Conservation (phyloP, 2,329 filamentous ascomycete genomes). For the Alternaria sp. region DNA sequence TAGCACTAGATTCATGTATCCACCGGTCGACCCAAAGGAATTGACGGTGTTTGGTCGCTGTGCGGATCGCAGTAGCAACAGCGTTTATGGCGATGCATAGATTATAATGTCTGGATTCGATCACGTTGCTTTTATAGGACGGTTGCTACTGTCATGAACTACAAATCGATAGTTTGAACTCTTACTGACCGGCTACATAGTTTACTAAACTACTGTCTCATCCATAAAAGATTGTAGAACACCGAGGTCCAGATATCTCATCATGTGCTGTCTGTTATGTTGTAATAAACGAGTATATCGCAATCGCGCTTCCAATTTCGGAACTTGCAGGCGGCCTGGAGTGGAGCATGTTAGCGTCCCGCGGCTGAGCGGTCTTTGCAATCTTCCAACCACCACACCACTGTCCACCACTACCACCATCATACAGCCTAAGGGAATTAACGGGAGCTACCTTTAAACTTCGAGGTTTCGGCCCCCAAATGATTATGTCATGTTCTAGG, state of each 20-base stretch:
- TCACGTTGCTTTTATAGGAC: neutral
- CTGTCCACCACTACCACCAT: rapidly evolving
- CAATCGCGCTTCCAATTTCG: too few species aligned
- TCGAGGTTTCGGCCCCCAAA: neutral
- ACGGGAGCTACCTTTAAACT: neutral
- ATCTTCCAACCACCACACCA: neutral
- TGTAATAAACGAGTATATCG: too few species aligned
- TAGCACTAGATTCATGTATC: neutral
- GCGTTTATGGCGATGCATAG: neutral
- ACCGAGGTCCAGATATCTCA: too few species aligned
- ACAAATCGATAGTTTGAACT: too few species aligned
- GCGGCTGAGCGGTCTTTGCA: neutral
- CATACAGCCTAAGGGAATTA: neutral
- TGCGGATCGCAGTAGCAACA: neutral
- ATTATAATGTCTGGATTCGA: too few species aligned
- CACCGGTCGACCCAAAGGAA: neutral
- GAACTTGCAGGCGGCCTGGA: too few species aligned
- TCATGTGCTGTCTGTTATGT: neutral
- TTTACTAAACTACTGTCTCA: too few species aligned
- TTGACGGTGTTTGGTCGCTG: neutral
- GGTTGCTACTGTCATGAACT: neutral
- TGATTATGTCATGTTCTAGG: neutral
- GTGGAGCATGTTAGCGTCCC: neutral
- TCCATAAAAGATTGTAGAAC: too few species aligned
- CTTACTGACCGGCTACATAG: too few species aligned